Base-by-base conservation (phyloP, 176 grass and related monocot genomes). In the Guadua angustifolia region DNA sequence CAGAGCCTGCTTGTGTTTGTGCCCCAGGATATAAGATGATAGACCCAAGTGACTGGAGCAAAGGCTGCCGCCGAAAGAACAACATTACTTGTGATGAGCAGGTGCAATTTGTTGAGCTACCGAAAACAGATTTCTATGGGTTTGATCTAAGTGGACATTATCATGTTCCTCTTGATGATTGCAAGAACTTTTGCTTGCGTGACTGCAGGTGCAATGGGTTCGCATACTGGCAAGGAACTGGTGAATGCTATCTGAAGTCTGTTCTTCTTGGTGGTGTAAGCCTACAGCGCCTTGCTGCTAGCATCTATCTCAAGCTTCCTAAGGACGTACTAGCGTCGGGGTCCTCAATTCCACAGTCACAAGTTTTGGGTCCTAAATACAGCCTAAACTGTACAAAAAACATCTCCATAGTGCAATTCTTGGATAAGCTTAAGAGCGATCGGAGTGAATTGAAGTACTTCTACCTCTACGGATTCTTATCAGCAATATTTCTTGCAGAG, bases 61-160 rank as follows among this genome's bases (percentile, higher is more conserved):
- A 92, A 92, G 92, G 89, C 15, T 92, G 89, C 82, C 85, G 36
- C 40, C 76, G 8, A 22, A 84, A 52, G n/a, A 58, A 69, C 63
- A 88, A 57, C 11, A 15, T 78, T 26, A 84, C 22, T 75, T 79
- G 73, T 24, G 52, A 83, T 64, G 43, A 0, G 1, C n/a, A 88
- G 26, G 43, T 94, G 66, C 61, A 52, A 77, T 88, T 83, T 71
- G 10, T 79, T 47, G 44, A 55, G 52, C 75, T 81, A 65, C 82
- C 60, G 2, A 63, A 88, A 35, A 75, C 82, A 71, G 75, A 86
- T 69, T 85, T 86, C 66, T 36, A 7, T 0, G 81, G 81, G 21
- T 73, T 52, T 25, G 84, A 90, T 38, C 73, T 65, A 50, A 64
- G 36, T 29, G 36, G 1, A 4, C 9, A 79, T 66, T 25, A 0